Evolutionary conservation across 2,329 filamentous ascomycete genomes (phyloP).

Genomic region (Penicillium sp.): DNA sequence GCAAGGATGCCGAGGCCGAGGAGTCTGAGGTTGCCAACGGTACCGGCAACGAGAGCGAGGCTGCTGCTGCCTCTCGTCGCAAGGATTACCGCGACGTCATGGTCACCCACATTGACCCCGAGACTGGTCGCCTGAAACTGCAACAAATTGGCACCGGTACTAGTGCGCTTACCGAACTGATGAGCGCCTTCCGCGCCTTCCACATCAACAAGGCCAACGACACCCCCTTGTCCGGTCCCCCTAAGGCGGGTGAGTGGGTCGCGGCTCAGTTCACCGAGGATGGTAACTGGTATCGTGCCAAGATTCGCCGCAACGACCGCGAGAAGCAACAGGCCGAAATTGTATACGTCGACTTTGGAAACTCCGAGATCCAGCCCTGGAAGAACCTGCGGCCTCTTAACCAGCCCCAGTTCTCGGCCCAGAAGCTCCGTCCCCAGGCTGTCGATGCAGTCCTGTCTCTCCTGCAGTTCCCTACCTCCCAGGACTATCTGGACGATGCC

Average conservation of each 20-base stretch:
- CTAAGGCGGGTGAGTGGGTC: slow-evolving; percentile 89
- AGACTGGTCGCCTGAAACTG: slow-evolving; percentile 80
- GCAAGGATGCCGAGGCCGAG: slow-evolving; percentile 70
- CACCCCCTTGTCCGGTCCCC: slow-evolving; percentile 70
- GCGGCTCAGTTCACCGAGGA: slow-evolving; percentile 89
- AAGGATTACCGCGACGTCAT: slow-evolving; percentile 94
- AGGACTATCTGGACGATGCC: slow-evolving; percentile 82
- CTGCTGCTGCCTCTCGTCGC: slow-evolving; percentile 59
- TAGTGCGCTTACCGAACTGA: slow-evolving; percentile 79
- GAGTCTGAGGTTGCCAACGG: slow-evolving; percentile 52
- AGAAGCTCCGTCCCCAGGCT: slow-evolving; percentile 86
- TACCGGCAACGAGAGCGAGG: slow-evolving; percentile 57
- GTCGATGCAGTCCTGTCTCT: slow-evolving; percentile 85
- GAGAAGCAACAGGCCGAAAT: slow-evolving; percentile 87
- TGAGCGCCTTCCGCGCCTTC: slow-evolving; percentile 89
- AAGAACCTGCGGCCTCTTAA: slow-evolving; percentile 77
- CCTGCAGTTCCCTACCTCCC: slow-evolving; percentile 79
- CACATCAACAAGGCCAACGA: slow-evolving; percentile 83
- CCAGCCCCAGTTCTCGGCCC: slow-evolving; percentile 74
- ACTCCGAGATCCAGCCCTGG: slow-evolving; percentile 88
- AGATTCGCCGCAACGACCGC: slow-evolving; percentile 89
- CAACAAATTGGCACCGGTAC: slow-evolving; percentile 89
- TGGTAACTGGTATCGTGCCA: slow-evolving; percentile 91
- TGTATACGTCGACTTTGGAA: slow-evolving; percentile 94
- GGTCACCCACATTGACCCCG: slow-evolving; percentile 81